A percentile compares a stretch with the other conserved stretches of the same genome.
phyloP scores from a whole-genome alignment of 1,284 basidiomycete species.

The Pseudozyma flocculosa region DNA sequence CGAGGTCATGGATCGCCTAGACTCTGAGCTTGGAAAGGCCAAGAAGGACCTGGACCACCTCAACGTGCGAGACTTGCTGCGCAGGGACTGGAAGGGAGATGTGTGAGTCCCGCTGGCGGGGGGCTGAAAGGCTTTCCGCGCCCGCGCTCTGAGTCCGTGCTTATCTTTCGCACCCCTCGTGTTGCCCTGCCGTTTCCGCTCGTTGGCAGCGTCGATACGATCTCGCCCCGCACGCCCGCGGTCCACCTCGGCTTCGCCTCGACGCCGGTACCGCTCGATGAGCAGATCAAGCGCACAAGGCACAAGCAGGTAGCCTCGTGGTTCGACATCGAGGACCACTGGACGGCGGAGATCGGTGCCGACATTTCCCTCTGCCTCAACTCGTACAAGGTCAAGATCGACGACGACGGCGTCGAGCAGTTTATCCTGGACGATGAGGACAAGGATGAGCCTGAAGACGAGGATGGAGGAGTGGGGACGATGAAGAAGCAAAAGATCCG shows the following conservation, averaged over 20 bases:
- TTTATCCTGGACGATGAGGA: background rate
- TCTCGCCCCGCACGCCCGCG: conserved; percentile 37
- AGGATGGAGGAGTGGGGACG: background rate
- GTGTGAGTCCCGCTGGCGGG: conserved; percentile 11
- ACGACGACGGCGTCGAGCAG: background rate
- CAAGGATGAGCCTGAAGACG: background rate
- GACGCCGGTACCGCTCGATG: conserved; percentile 53
- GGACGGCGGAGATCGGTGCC: conserved; percentile 45
- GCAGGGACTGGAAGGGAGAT: conserved; percentile 59
- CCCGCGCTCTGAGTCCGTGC: background rate
- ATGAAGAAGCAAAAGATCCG: conserved; percentile 23
- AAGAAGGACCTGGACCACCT: conserved; percentile 53
- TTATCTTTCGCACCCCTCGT: too few species aligned
- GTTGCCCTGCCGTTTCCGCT: too few species aligned
- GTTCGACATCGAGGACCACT: conserved; percentile 48
- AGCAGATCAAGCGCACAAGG: conserved; percentile 52
- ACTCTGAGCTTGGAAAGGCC: conserved; percentile 45
- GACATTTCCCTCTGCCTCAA: conserved; percentile 42
- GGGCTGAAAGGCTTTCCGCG: conserved; percentile 1
- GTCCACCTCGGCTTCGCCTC: conserved; percentile 57
- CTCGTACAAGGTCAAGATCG: conserved; percentile 25
- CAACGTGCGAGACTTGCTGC: conserved; percentile 51
- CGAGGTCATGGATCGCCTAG: conserved; percentile 48
- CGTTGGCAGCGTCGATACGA: conserved; percentile 40
- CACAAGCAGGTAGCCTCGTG: conserved; percentile 39